These are phyloP conservation scores for Willaertia magna DNA, from an alignment of 208 protist species.

Conservation along the genomic window DNA sequence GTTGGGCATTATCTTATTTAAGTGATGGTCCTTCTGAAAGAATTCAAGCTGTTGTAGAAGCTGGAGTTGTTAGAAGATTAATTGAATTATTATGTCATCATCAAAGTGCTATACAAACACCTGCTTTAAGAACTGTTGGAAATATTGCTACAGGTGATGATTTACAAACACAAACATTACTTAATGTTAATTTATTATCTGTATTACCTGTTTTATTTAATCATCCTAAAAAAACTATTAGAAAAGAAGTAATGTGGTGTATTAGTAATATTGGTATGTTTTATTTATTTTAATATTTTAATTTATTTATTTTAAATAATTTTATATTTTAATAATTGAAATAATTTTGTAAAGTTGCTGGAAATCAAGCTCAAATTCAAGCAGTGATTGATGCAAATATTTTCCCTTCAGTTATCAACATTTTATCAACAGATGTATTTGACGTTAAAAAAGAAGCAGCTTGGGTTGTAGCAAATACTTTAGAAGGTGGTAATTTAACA, in stretches of 20 bases:
- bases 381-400: constrained; percentile 67
- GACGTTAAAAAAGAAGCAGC: constrained; percentile 94
- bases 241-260: constrained; percentile 97
- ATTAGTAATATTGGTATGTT: constrained; percentile 98
- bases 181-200: constrained; percentile 71
- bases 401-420: constrained; percentile 69
- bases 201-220: constrained; percentile 60
- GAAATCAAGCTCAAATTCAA: constrained; percentile 77
- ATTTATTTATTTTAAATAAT: too few species aligned
- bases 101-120: constrained; percentile 61
- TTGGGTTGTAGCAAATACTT: constrained; percentile 91
- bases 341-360: too few species aligned
- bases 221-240: constrained; percentile 67
- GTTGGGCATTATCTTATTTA: constrained; percentile 90
- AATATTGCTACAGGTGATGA: constrained; percentile 96
- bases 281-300: too few species aligned
- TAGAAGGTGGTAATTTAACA: constrained; percentile 62
- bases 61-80: constrained; percentile 61
- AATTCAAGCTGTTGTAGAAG: constrained; percentile 83
- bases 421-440: constrained; percentile 64
- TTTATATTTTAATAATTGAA: too few species aligned
- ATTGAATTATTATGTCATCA: constrained; percentile 71
- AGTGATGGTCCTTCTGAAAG: constrained; percentile 80
- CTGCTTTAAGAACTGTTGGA: constrained; percentile 86
- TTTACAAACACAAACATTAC: constrained; percentile 81